These are phyloP conservation scores for Rhytidiadelphus loreus DNA, from an alignment of 225 moss, liverwort and hornwort species.

Conservation along the genomic window DNA sequence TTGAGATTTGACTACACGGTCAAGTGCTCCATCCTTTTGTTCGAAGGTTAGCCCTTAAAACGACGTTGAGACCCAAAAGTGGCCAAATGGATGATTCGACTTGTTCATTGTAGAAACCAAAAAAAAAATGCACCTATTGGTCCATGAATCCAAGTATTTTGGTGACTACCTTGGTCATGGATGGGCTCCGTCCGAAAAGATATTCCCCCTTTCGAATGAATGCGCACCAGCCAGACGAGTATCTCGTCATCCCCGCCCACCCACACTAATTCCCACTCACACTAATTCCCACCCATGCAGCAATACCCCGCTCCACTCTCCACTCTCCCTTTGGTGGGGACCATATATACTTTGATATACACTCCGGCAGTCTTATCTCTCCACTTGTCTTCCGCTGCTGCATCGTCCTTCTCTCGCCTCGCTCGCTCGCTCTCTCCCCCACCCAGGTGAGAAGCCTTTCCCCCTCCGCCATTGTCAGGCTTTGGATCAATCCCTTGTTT, in stretches of 20 bases:
- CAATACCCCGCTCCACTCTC: no score
- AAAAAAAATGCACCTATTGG: no score
- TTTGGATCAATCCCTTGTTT: not conserved
- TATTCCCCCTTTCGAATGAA: not conserved
- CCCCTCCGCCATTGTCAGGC: not conserved
- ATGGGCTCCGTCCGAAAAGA: no score
- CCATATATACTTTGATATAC: not conserved
- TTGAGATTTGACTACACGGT: not conserved
- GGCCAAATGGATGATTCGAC: no score
- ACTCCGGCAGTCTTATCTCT: not conserved
- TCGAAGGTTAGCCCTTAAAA: no score
- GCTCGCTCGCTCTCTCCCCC: not conserved
- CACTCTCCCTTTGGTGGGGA: not conserved
- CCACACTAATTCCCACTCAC: not conserved
- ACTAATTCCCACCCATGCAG: not conserved
- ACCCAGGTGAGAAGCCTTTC: not conserved
- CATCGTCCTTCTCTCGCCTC: not conserved
- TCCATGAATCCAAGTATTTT: no score
- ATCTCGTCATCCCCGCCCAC: not conserved
- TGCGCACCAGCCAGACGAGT: not conserved
- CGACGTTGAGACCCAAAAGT: no score
- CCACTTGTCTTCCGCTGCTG: constrained; percentile 1
- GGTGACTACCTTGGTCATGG: no score
- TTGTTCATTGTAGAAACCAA: no score
- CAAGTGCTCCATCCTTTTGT: not conserved